Evolutionary conservation across 1,139 yeast genomes (phyloP).

Genomic region (Ogataea hybrid): DNA sequence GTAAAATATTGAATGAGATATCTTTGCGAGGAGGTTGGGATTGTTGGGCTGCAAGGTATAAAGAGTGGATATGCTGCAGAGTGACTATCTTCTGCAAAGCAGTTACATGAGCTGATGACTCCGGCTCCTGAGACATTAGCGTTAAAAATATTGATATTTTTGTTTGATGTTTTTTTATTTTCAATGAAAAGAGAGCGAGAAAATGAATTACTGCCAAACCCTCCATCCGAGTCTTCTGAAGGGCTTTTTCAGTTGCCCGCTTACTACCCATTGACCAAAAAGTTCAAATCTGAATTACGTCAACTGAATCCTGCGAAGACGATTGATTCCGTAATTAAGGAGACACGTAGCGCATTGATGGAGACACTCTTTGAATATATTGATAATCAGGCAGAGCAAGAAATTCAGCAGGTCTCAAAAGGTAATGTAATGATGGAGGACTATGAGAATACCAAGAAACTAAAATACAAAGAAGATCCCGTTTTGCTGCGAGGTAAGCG

Average conservation of each 20-base stretch:
- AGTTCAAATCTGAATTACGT: slow-evolving; percentile 13
- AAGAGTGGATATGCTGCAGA: slow-evolving; percentile 33
- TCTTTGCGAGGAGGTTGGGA: slow-evolving; percentile 30
- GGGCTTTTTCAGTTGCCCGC: slow-evolving; percentile 18
- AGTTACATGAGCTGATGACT: slow-evolving; percentile 29
- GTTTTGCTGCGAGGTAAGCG: slow-evolving; percentile 13
- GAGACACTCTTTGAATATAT: slow-evolving; percentile 16
- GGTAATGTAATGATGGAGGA: slow-evolving; percentile 16
- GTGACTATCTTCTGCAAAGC: slow-evolving; percentile 34
- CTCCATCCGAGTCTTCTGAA: neutral
- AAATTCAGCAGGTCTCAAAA: slow-evolving; percentile 11
- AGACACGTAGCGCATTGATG: slow-evolving; percentile 11
- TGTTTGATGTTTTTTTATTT: neutral
- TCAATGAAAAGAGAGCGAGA: slow-evolving; percentile 6
- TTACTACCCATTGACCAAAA: slow-evolving; percentile 22
- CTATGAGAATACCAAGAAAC: slow-evolving; percentile 10
- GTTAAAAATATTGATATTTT: neutral
- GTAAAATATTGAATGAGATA: slow-evolving; percentile 33
- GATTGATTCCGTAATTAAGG: slow-evolving; percentile 10
- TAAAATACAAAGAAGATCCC: slow-evolving; percentile 14
- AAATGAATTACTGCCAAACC: neutral
- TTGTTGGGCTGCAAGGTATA: slow-evolving; percentile 32
- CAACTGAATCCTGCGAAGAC: slow-evolving; percentile 8
- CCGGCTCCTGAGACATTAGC: slow-evolving; percentile 28
- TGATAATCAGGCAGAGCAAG: slow-evolving; percentile 16